These are phyloP conservation scores for Kwoniella mangroviensis DNA, from an alignment of 768 basidiomycete genomes.

Conservation along the genomic window DNA sequence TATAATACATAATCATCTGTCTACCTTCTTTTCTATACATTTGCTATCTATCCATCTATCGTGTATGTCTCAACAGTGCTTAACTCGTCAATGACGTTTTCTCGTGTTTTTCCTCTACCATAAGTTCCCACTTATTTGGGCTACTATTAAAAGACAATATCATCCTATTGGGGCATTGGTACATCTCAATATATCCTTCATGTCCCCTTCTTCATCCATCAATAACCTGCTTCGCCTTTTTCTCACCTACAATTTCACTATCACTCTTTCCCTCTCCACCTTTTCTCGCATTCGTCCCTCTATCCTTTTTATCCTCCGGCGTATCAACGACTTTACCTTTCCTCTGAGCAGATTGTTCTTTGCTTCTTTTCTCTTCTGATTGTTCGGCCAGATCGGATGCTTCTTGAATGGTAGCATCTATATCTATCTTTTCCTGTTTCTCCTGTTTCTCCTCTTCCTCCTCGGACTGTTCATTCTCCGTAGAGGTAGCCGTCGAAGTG, in stretches of 20 bases:
- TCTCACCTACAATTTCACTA: slow-evolving; percentile 19
- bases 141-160: no score
- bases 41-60: no score
- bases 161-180: no score
- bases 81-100: no score
- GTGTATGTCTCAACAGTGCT: no score
- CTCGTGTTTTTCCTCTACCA: no score
- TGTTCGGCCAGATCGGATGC: slow-evolving; percentile 51
- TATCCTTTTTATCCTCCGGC: slow-evolving; percentile 1
- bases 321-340: slow-evolving; percentile 45
- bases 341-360: slow-evolving; percentile 42
- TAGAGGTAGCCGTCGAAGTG: not conserved
- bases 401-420: slow-evolving; percentile 55
- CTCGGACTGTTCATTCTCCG: not conserved
- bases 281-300: slow-evolving; percentile 15
- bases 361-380: slow-evolving; percentile 36
- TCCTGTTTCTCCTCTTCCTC: slow-evolving; percentile 4
- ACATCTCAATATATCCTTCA: no score
- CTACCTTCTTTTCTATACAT: no score
- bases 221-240: slow-evolving; percentile 14
- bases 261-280: slow-evolving; percentile 21
- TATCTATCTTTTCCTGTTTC: slow-evolving; percentile 41
- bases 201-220: slow-evolving; percentile 4
- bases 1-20: no score
- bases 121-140: no score